Evolutionary conservation across 2,329 filamentous ascomycete species (phyloP).

Genomic region (Gliomastix tumulicola): DNA sequence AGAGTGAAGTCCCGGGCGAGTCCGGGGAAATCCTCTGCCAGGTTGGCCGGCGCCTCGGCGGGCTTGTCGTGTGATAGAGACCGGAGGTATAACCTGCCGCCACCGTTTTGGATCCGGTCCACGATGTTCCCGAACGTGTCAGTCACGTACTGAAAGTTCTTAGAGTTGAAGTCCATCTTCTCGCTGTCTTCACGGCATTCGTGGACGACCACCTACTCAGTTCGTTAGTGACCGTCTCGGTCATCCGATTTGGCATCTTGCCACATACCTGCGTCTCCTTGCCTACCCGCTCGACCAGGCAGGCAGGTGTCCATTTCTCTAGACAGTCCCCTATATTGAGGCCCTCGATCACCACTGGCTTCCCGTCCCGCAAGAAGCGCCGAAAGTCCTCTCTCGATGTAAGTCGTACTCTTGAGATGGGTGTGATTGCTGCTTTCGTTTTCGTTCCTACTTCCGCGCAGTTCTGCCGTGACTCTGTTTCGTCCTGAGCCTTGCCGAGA

Average conservation of each 20-base stretch:
- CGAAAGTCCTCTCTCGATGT: conserved; percentile 56
- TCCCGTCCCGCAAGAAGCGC: conserved; percentile 46
- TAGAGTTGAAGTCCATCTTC: conserved; percentile 73
- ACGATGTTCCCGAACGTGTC: conserved; percentile 63
- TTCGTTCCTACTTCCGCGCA: too few relatives aligned
- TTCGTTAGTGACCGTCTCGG: background rate
- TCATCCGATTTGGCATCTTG: background rate
- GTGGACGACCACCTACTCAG: conserved; percentile 62
- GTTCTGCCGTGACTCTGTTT: too few relatives aligned
- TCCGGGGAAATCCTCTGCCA: conserved; percentile 64
- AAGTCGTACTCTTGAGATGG: too few relatives aligned
- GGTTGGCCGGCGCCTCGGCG: conserved; percentile 59
- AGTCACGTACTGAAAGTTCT: conserved; percentile 75
- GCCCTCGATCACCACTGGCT: conserved; percentile 54
- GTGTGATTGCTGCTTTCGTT: too few relatives aligned
- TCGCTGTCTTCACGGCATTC: conserved; percentile 45
- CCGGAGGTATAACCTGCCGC: conserved; percentile 66
- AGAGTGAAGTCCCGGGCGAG: conserved; percentile 65
- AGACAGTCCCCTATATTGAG: conserved; percentile 63
- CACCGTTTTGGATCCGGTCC: conserved; percentile 39
- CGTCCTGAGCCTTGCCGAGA: conserved; percentile 4
- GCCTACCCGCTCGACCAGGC: conserved; percentile 58
- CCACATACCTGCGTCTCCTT: conserved; percentile 47
- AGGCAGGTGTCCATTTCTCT: conserved; percentile 59
- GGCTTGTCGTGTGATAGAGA: conserved; percentile 66